Percentiles rank a stretch among this genome's conserved stretches.
Evolutionary conservation across 768 basidiomycete genomes (phyloP).

Genomic region (Pholiota conissans): DNA sequence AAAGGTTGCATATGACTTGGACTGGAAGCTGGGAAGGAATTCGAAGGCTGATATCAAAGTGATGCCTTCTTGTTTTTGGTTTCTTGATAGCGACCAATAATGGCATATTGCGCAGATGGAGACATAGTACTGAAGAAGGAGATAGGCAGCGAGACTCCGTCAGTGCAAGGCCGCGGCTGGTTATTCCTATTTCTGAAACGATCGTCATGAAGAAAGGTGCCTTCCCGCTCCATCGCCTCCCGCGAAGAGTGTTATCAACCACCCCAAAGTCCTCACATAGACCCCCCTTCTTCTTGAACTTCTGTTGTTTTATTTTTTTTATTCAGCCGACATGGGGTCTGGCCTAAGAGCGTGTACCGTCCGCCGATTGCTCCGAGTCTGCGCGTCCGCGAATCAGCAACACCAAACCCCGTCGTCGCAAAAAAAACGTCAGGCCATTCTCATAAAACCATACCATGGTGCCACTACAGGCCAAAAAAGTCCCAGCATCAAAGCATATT

Average conservation of each 20-base stretch:
- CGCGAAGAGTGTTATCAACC: not conserved
- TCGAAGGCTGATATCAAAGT: not conserved
- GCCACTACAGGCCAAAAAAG: not conserved
- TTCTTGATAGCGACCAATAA: not conserved
- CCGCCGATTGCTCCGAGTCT: too few relatives aligned
- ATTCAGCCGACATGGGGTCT: not conserved
- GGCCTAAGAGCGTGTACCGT: not conserved
- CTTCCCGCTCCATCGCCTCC: not conserved
- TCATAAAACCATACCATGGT: not conserved
- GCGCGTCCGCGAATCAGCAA: too few relatives aligned
- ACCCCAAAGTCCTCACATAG: not conserved
- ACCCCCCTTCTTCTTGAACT: not conserved
- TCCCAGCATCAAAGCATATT: slow-evolving; percentile 1
- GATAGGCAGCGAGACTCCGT: not conserved
- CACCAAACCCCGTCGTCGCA: too few relatives aligned
- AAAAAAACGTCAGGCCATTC: not conserved
- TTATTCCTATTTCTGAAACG: not conserved
- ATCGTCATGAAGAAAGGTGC: not conserved
- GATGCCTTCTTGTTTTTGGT: not conserved
- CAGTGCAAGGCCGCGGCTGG: not conserved
- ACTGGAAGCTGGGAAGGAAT: not conserved
- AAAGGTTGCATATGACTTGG: not conserved
- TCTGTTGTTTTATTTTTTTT: not conserved
- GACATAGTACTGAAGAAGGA: not conserved
- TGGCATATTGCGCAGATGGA: not conserved